phyloP scores from a whole-genome alignment of 75 land plant species.

The Selaginella moellendorffii region DNA sequence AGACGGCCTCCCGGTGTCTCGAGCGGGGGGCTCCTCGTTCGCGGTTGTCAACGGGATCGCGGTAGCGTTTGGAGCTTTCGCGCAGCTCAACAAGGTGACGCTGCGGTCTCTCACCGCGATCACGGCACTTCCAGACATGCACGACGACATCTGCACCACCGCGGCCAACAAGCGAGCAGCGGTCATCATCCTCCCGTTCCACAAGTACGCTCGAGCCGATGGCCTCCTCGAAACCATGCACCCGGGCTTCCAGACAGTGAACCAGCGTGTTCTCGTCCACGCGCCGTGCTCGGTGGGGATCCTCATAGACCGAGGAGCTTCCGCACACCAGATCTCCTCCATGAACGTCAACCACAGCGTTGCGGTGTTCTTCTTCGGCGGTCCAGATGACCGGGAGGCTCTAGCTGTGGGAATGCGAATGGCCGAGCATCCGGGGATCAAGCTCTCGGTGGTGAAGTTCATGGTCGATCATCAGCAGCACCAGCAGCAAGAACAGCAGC shows the following conservation, averaged over 20 bases:
- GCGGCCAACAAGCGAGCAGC: slow-evolving; percentile 38
- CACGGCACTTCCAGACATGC: slow-evolving; percentile 39
- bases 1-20: slow-evolving; percentile 5
- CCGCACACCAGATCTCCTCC: slow-evolving; percentile 19
- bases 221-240: slow-evolving; percentile 26
- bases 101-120: slow-evolving; percentile 43
- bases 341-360: slow-evolving; percentile 23
- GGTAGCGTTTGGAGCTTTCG: slow-evolving; percentile 27
- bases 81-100: slow-evolving; percentile 21
- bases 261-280: slow-evolving; percentile 41
- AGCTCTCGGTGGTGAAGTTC: slow-evolving; percentile 29
- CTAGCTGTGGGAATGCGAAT: slow-evolving; percentile 44
- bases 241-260: slow-evolving; percentile 36
- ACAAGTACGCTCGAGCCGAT: slow-evolving; percentile 24
- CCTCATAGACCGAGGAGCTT: slow-evolving; percentile 58
- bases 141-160: slow-evolving; percentile 44
- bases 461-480: background rate
- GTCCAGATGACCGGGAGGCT: slow-evolving; percentile 63
- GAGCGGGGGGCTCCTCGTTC: background rate
- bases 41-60: slow-evolving; percentile 28
- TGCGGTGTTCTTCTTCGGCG: slow-evolving; percentile 61
- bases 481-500: background rate
- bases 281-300: slow-evolving; percentile 76
- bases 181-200: slow-evolving; percentile 55
- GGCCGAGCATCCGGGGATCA: slow-evolving; percentile 63